Percentiles rank a stretch among this genome's conserved stretches.
Conservation (phyloP, 2,329 filamentous ascomycete genomes). For the Aureobasidium sp. region DNA sequence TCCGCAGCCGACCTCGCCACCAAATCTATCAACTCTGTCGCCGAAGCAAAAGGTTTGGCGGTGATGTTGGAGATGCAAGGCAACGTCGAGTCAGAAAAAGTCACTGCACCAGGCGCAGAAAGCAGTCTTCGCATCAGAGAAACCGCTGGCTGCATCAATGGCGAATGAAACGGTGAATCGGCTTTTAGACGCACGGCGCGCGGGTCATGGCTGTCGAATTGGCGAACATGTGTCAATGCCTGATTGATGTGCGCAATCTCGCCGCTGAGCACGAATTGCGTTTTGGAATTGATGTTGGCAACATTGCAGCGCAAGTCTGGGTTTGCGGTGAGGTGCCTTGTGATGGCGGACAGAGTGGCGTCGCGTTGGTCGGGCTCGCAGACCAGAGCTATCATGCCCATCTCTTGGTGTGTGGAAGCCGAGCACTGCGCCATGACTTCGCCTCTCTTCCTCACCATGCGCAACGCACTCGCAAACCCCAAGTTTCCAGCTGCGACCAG, state of each 20-base stretch:
- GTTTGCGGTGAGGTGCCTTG: conserved; percentile 64
- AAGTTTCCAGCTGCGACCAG: conserved; percentile 80
- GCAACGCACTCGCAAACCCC: conserved; percentile 67
- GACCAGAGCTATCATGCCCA: conserved; percentile 90
- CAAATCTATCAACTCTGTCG: conserved; percentile 68
- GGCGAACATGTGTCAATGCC: conserved; percentile 74
- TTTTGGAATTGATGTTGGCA: conserved; percentile 91
- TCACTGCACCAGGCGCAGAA: conserved; percentile 48
- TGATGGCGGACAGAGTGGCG: conserved; percentile 63
- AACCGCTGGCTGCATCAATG: conserved; percentile 81
- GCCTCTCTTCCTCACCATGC: conserved; percentile 68
- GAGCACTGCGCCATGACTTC: conserved; percentile 79
- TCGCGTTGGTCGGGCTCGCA: conserved; percentile 74
- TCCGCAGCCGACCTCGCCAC: conserved; percentile 79
- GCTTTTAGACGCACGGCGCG: conserved; percentile 79
- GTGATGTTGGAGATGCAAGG: conserved; percentile 84
- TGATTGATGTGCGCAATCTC: conserved; percentile 75
- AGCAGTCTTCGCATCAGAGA: conserved; percentile 65
- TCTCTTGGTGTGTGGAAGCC: conserved; percentile 59
- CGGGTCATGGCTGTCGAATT: conserved; percentile 88
- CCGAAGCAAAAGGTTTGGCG: conserved; percentile 67
- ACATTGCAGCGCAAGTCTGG: conserved; percentile 73
- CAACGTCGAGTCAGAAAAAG: conserved; percentile 61
- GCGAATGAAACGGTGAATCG: conserved; percentile 85
- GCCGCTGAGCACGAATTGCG: conserved; percentile 90